Percentiles rank a stretch among this genome's conserved stretches.
These are phyloP conservation scores for Sugiyamaella lignohabitans DNA, from an alignment of 805 yeast species.

Conservation along the genomic window DNA sequence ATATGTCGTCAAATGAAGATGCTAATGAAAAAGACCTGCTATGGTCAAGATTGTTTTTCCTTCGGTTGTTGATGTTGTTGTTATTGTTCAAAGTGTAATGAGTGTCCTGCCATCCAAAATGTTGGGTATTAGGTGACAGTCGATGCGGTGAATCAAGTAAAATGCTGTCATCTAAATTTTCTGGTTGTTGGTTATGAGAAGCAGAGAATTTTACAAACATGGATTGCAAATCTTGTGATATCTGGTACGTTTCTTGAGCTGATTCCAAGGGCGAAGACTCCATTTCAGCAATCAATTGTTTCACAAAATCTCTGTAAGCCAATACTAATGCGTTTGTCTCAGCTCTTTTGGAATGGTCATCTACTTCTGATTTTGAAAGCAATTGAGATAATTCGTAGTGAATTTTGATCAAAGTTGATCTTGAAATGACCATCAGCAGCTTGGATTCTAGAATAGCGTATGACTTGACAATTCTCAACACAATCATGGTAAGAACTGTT, in stretches of 20 bases:
- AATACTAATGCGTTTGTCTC: slow-evolving; percentile 18
- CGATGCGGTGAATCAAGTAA: neutral
- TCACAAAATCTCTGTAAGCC: slow-evolving; percentile 26
- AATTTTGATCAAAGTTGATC: slow-evolving; percentile 28
- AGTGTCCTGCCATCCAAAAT: slow-evolving; percentile 3
- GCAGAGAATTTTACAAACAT: slow-evolving; percentile 26
- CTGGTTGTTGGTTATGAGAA: neutral
- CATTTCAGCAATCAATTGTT: slow-evolving; percentile 24
- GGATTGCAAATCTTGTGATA: slow-evolving; percentile 25
- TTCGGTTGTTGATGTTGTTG: neutral
- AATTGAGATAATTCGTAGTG: slow-evolving; percentile 26
- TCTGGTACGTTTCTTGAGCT: slow-evolving; percentile 28
- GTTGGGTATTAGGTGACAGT: neutral
- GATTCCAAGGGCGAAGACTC: slow-evolving; percentile 24
- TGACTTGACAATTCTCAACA: slow-evolving; percentile 25
- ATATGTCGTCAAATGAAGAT: slow-evolving; percentile 9
- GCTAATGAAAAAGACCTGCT: slow-evolving; percentile 3
- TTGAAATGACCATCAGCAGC: slow-evolving; percentile 27
- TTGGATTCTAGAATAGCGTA: slow-evolving; percentile 25
- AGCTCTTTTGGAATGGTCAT: neutral
- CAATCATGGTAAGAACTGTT: slow-evolving; percentile 27
- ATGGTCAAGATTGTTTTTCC: neutral
- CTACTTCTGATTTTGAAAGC: slow-evolving; percentile 8
- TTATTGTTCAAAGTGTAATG: neutral
- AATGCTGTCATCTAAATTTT: neutral